These are phyloP conservation scores for Cladosporium sp. DNA, from an alignment of 2,329 filamentous ascomycete genomes.

Conservation along the genomic window DNA sequence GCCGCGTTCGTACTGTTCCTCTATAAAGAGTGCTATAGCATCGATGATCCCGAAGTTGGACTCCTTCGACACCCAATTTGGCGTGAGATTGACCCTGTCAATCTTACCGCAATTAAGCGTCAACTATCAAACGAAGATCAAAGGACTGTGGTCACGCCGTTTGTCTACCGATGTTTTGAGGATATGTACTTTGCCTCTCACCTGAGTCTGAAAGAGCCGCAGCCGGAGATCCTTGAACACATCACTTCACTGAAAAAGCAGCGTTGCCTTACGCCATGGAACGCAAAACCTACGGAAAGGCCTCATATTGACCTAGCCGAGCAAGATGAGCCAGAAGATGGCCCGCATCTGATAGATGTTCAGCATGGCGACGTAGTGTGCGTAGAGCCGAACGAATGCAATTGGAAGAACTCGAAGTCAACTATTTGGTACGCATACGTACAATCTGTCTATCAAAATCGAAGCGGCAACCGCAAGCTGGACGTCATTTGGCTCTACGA, in stretches of 20 bases:
- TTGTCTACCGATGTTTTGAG: slow-evolving; percentile 61
- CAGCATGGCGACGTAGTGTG: slow-evolving; percentile 48
- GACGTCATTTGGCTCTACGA: slow-evolving; percentile 72
- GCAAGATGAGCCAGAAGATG: neutral
- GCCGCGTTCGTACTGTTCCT: slow-evolving; percentile 60
- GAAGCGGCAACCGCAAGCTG: slow-evolving; percentile 41
- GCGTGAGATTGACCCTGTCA: slow-evolving; percentile 31
- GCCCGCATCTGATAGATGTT: slow-evolving; percentile 29
- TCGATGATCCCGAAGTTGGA: slow-evolving; percentile 34
- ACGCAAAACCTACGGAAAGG: neutral
- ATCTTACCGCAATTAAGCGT: slow-evolving; percentile 26
- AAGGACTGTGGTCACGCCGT: slow-evolving; percentile 66
- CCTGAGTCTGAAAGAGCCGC: slow-evolving; percentile 33
- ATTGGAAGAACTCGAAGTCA: slow-evolving; percentile 49
- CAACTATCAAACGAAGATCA: slow-evolving; percentile 8
- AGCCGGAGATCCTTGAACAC: slow-evolving; percentile 19
- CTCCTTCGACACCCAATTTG: slow-evolving; percentile 34
- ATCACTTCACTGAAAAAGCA: too few species aligned
- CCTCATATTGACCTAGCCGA: neutral
- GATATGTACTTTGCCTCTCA: slow-evolving; percentile 57
- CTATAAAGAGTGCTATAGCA: slow-evolving; percentile 57
- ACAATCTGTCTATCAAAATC: slow-evolving; percentile 46
- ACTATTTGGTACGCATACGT: slow-evolving; percentile 69
- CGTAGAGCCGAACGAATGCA: slow-evolving; percentile 45
- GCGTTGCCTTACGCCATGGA: slow-evolving; percentile 25